These are phyloP conservation scores for Saturnispora diversa DNA, from an alignment of 805 yeast species.

Conservation along the genomic window DNA sequence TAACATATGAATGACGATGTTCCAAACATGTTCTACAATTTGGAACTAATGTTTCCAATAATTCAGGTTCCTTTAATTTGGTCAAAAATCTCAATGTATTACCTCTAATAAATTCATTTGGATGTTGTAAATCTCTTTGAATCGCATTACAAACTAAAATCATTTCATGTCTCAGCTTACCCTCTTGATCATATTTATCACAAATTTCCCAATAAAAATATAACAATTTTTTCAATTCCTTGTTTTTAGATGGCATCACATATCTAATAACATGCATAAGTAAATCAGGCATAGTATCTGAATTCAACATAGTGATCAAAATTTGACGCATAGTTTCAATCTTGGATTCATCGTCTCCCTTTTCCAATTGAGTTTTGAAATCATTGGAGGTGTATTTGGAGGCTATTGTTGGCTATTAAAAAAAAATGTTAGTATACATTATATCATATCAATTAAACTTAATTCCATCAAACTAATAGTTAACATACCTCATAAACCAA, in stretches of 20 bases:
- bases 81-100: slow-evolving; percentile 87
- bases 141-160: slow-evolving; percentile 96
- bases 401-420: slow-evolving; percentile 47
- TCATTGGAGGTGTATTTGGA: slow-evolving; percentile 59
- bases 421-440: slow-evolving; percentile 12
- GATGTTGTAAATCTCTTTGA: slow-evolving; percentile 95
- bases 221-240: slow-evolving; percentile 82
- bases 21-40: slow-evolving; percentile 84
- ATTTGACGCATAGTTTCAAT: slow-evolving; percentile 85
- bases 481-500: slow-evolving; percentile 55
- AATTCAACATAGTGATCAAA: slow-evolving; percentile 79
- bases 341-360: slow-evolving; percentile 81
- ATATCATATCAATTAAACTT: not conserved
- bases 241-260: slow-evolving; percentile 91
- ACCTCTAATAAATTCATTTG: slow-evolving; percentile 95
- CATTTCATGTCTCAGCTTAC: slow-evolving; percentile 96
- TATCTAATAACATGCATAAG: slow-evolving; percentile 96
- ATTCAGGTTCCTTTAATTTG: slow-evolving; percentile 85
- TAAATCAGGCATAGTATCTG: slow-evolving; percentile 85
- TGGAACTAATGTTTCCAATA: slow-evolving; percentile 92
- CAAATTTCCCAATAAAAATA: slow-evolving; percentile 98
- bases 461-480: too few species aligned
- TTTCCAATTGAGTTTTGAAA: slow-evolving; percentile 71
- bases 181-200: slow-evolving; percentile 79
- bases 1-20: slow-evolving; percentile 95